Conservation (phyloP, 2,329 filamentous ascomycete genomes). For the Penicillium sp. region DNA sequence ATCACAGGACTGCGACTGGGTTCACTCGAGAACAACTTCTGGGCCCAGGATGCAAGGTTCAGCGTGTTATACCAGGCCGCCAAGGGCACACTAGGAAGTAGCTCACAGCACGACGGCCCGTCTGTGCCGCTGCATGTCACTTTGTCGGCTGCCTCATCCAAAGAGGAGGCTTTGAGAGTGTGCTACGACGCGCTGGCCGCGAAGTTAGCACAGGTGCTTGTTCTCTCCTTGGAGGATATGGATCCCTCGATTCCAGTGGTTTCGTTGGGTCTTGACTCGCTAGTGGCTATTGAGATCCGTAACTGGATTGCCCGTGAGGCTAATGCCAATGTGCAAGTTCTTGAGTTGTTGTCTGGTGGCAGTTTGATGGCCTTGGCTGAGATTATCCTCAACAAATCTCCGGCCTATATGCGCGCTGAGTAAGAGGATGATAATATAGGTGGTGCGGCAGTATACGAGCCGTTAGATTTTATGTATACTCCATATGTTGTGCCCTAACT, state of each 20-base stretch:
- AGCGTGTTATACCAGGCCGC: slow-evolving; percentile 46
- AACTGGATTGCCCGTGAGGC: slow-evolving; percentile 26
- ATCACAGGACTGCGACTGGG: slow-evolving; percentile 54
- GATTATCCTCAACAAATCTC: slow-evolving; percentile 24
- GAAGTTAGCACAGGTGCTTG: slow-evolving; percentile 50
- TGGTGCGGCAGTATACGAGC: slow-evolving; percentile 1
- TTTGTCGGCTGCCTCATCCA: slow-evolving; percentile 41
- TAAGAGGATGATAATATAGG: neutral
- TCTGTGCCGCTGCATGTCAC: slow-evolving; percentile 45
- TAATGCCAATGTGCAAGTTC: slow-evolving; percentile 29
- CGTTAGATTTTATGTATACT: neutral
- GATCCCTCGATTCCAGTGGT: slow-evolving; percentile 33
- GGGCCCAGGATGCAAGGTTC: slow-evolving; percentile 56
- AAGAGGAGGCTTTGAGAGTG: slow-evolving; percentile 46
- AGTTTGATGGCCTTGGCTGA: slow-evolving; percentile 23
- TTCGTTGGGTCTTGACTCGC: slow-evolving; percentile 21
- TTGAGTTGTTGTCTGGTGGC: slow-evolving; percentile 27
- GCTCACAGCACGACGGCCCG: slow-evolving; percentile 7
- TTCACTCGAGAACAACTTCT: slow-evolving; percentile 45
- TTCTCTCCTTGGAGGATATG: slow-evolving; percentile 50
- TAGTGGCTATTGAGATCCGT: slow-evolving; percentile 24
- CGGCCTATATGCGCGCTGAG: slow-evolving; percentile 6
- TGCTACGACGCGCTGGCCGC: slow-evolving; percentile 47
- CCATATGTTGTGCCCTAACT: neutral
- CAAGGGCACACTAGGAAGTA: slow-evolving; percentile 21